Evolutionary conservation across 495 filamentous ascomycete species (phyloP).

Genomic region (Aspergillus nidulans): DNA sequence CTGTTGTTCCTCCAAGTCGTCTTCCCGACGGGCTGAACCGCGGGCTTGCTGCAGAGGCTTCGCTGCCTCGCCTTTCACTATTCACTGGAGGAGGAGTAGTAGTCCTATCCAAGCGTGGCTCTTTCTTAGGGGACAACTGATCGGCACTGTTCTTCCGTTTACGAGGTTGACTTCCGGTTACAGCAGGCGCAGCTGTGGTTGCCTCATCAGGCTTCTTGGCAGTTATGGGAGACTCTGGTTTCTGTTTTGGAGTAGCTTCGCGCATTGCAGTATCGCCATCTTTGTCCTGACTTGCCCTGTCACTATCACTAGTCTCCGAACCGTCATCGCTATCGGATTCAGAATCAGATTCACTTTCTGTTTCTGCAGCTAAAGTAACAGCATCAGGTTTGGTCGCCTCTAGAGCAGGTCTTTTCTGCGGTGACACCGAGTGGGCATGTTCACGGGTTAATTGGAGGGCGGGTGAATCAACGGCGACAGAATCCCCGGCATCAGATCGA

Average conservation of each 20-base stretch:
- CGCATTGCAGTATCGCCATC: constrained; percentile 8
- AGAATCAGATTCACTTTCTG: background rate
- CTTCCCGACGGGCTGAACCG: constrained; percentile 14
- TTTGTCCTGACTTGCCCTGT: background rate
- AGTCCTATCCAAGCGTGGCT: constrained; percentile 20
- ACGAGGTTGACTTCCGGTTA: constrained; percentile 3
- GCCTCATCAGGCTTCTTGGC: background rate
- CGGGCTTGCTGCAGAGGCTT: background rate
- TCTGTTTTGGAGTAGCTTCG: background rate
- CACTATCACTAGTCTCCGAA: background rate
- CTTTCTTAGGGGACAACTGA: constrained; percentile 21
- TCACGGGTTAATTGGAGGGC: constrained; percentile 6
- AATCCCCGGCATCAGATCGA: background rate
- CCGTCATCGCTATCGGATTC: background rate
- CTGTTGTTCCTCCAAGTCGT: constrained; percentile 14
- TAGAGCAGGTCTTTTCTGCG: background rate
- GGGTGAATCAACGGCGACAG: background rate
- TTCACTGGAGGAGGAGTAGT: background rate
- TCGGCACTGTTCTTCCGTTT: constrained; percentile 29
- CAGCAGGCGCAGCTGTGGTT: background rate
- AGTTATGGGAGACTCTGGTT: background rate
- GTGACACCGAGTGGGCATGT: background rate
- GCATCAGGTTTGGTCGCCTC: background rate
- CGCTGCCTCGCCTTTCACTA: background rate
- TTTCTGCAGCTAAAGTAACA: background rate